These are phyloP conservation scores for Aspergillus hancockii DNA, from an alignment of 495 filamentous ascomycete species.

Conservation along the genomic window DNA sequence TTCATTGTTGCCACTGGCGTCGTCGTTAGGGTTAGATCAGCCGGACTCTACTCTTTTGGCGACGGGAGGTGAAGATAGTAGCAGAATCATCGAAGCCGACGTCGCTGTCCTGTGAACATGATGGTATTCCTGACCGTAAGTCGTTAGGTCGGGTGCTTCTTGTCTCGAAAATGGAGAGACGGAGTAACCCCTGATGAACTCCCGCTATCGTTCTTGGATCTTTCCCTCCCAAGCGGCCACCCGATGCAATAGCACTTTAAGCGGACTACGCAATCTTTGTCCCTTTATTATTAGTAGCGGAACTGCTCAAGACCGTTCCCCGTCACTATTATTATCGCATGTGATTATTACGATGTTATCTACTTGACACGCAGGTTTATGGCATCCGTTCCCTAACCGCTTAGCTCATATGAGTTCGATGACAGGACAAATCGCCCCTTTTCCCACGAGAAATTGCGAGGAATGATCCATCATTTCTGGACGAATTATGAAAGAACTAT, in stretches of 20 bases:
- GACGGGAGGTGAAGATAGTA: background rate
- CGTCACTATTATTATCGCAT: slow-evolving; percentile 15
- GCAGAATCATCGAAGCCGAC: background rate
- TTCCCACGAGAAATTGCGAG: slow-evolving; percentile 7
- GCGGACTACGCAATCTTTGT: background rate
- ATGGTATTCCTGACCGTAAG: background rate
- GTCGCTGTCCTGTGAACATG: background rate
- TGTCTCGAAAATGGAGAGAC: background rate
- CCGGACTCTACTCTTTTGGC: background rate
- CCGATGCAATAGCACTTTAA: background rate
- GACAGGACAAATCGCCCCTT: slow-evolving; percentile 1
- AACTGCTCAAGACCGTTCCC: slow-evolving; percentile 1
- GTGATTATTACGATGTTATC: slow-evolving; percentile 14
- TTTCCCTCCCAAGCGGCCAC: background rate
- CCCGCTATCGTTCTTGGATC: background rate
- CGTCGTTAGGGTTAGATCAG: background rate
- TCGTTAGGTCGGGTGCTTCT: background rate
- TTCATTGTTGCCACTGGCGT: background rate
- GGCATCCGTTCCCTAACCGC: slow-evolving; percentile 5
- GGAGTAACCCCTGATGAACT: background rate
- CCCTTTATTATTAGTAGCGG: slow-evolving; percentile 8
- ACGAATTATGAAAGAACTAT: slow-evolving; percentile 7
- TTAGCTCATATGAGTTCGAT: slow-evolving; percentile 3
- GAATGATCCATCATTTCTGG: slow-evolving; percentile 10
- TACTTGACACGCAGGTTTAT: slow-evolving; percentile 18